Evolutionary conservation across 768 basidiomycete genomes (phyloP), one percentile per base, ranked within the genome.

Genomic region (Auriscalpium microsporum): DNA sequence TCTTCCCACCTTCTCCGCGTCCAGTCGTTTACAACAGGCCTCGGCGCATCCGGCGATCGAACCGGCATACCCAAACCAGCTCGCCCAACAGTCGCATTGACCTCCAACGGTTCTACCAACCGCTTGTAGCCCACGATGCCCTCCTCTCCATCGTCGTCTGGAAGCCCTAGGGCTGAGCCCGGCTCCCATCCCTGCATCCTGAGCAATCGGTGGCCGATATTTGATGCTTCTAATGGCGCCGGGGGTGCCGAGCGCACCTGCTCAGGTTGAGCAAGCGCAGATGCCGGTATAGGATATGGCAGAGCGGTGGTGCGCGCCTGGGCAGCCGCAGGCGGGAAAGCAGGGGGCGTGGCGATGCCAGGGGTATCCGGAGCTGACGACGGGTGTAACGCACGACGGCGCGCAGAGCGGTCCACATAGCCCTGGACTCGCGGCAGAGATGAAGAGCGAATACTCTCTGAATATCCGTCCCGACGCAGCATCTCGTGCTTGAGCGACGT

Each of bases 151-250:
- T 60, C 58, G 8, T 66, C 52, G 13, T 64, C 57, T 14, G 46
- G 47, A 21, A 55, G 17, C 3, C 82, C 82, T 16, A 86, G 74
- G 3, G 77, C 72, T 21, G 75, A 69, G 1, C 87, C 89, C 9
- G 86, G 87, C 16, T 74, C 71, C 90, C 89, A 91, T 1, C 88
- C 88, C 67, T 87, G 86, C 65, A 83, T 85, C 66, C 82, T 71
- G 1, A 90, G 72, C 34, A 91, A 71, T 38, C 73, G 75, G 62
- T 86, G 81, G 0, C 88, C 90, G 52, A 90, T 71, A 62, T 88
- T 90, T 16, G 74, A 72, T 3, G 75, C 63, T 2, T 79, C 65
- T 19, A 90, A 63, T 0, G 85, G 81, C 7, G 67, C 61, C 17
- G 82, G 71, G 13, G 77, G 72, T 45, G 73, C 69, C 38, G 76